Base-by-base conservation (phyloP, 768 basidiomycete species). In the Rhodotorula graminis region DNA sequence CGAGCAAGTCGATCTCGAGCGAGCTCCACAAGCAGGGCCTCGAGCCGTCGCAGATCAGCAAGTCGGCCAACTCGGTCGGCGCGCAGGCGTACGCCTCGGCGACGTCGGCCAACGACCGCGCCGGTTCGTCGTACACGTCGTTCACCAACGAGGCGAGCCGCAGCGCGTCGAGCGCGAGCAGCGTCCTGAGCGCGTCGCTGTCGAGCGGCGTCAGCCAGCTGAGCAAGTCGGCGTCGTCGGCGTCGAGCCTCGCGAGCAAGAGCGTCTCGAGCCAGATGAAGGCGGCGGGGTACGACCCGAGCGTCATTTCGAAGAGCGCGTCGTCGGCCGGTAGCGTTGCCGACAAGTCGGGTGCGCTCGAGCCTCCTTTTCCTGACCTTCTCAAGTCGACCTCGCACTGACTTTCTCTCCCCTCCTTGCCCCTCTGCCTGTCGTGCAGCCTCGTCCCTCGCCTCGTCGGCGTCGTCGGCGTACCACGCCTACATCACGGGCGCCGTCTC, bases 1-100 rank as follows among this genome's bases (percentile, higher is more conserved):
- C 80, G 25, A 80, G 79, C 1, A 77, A 77, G 27, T 56, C 60
- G 21, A 11, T 73, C 64, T 53, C 67, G 11, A 62, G 64, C 23
- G 53, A 69, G 56, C 59, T 59, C 37, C 40, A 59, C 56, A 25
- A 44, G 57, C 56, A 59, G 50, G 66, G 56, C 25, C 50, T 59
- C 62, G 56, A 59, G 29, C 55, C 67, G 29, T 61, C 72, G 3
- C 76, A 76, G 55, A 69, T 74, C 62, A 71, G 67, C 46, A 37
- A 57, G 27, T 33, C 33, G 18, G 69, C 70, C 23, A 19, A 42
- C 19, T 62, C 64, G 29, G 72, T 67, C 21, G 72, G 72, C 18
- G 64, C 57, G 27, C 29, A 42, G 9, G 71, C 71, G n/a, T 29
- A 33, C 33, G 31, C 50, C 4, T 31, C 62, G 0, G 71, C 71